phyloP scores from a whole-genome alignment of 352 stramenopile species.

The Globisporangium irregulare region DNA sequence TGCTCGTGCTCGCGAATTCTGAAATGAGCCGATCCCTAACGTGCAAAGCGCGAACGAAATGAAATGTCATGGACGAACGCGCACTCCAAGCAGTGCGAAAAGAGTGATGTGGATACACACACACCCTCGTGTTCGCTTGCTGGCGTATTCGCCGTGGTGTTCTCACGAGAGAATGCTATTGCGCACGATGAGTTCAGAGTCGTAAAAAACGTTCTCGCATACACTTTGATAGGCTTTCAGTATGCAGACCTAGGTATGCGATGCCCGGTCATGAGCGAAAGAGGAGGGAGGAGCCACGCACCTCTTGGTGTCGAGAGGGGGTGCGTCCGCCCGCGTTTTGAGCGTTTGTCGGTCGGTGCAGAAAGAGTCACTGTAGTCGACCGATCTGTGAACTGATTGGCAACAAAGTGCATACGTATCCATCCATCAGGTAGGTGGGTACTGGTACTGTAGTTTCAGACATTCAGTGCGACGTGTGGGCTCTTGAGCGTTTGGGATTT shows the following conservation, averaged over 20 bases:
- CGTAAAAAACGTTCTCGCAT: not conserved
- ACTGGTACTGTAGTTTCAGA: not conserved
- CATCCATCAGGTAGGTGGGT: not conserved
- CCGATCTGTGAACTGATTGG: not conserved
- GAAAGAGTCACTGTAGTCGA: not conserved
- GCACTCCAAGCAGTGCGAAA: not conserved
- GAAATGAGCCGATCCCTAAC: conserved; percentile 8
- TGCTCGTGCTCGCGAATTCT: conserved; percentile 12
- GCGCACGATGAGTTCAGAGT: conserved; percentile 8
- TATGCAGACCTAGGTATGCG: not conserved
- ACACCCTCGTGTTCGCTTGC: not conserved
- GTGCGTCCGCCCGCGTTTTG: not conserved
- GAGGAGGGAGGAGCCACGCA: not conserved
- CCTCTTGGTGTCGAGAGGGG: conserved; percentile 8
- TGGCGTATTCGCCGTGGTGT: not conserved
- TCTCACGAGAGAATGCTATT: conserved; percentile 1
- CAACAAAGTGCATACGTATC: not conserved
- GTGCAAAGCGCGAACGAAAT: conserved; percentile 2
- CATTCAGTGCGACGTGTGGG: not conserved
- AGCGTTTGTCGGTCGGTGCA: not conserved
- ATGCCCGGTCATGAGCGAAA: not conserved
- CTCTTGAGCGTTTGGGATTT: not conserved
- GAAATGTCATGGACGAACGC: not conserved
- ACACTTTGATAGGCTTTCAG: not conserved
- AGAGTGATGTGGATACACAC: conserved; percentile 8